Conservation (phyloP, 768 basidiomycete species). For the Suillus spraguei region DNA sequence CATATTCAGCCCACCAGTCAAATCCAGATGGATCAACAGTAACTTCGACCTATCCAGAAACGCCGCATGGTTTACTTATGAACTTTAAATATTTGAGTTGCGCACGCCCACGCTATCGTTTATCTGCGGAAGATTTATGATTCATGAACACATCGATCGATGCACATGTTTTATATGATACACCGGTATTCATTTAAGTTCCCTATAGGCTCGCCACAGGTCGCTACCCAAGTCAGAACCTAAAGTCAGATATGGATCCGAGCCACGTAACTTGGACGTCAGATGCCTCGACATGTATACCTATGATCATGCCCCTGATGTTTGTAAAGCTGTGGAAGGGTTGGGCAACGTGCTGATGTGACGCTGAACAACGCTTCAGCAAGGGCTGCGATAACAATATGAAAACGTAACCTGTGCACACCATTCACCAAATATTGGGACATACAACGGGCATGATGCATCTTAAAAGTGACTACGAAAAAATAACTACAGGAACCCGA, state of each 20-base stretch:
- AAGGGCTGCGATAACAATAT: neutral
- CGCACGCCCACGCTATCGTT: neutral
- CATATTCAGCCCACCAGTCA: neutral
- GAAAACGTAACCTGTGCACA: neutral
- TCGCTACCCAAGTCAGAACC: neutral
- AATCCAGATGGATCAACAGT: neutral
- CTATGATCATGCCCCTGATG: neutral
- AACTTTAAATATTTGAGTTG: neutral
- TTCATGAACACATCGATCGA: neutral
- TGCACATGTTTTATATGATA: neutral
- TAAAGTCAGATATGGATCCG: too few species aligned
- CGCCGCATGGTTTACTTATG: neutral
- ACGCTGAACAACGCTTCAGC: neutral
- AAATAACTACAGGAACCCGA: constrained; percentile 4
- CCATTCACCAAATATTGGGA: neutral
- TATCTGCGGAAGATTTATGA: neutral
- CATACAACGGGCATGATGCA: neutral
- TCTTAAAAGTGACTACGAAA: neutral
- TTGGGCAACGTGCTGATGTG: neutral
- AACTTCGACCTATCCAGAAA: neutral
- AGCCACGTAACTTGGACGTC: neutral
- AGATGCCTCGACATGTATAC: neutral
- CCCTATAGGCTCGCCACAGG: neutral
- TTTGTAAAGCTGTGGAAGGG: neutral
- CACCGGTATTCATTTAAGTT: neutral